Evolutionary conservation across 208 protist species (phyloP), one percentile per base, ranked within the genome.

Genomic region (Trypanosoma boissoni): DNA sequence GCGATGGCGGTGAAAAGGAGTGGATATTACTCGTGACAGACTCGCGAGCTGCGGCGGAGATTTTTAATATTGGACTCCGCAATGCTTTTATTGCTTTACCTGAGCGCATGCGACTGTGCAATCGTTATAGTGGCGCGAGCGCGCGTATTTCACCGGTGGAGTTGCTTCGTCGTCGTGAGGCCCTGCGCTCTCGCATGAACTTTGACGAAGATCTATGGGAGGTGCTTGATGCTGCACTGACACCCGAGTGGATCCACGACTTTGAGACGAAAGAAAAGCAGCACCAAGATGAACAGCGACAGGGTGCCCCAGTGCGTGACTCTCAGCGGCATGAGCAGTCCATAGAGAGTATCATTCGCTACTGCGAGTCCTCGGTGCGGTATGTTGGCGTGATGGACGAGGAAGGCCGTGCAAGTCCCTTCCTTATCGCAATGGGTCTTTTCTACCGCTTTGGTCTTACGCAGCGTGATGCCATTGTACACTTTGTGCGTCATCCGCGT

Each of bases 341-440:
- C 20, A 63, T 90, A 27, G 54, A 77, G 58, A 75, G 72, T 51
- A 44, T 91, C 42, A 62, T 94, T 41, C 64, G 66, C 12, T 94
- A 86, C 64, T 80, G 75, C 51, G 87, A 91, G 57, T 41, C 65
- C 36, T 45, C 76, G 39, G 87, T 94, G 61, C 57, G 72, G 53
- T 88, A 94, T 57, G 81, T 76, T 16, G 87, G 80, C 16, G 77
- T 89, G 29, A 77, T 89, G 49, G 69, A 89, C 52, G 77, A 80
- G 21, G 55, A 80, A 24, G 88, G 82, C 31, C 72, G 76, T 45
- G 79, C 88, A 12, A 92, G 80, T 65, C 84, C 84, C 1, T 91
- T 91, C 54, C 61, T 91, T 5, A 7, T 80, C 14, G 79, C 85
- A 20, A 78, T 91, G 61, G 83, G 80, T 9, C 63, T 86, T 32